These are phyloP conservation scores for Vachellia collinsii DNA, from an alignment of 306 rosid species.

Conservation along the genomic window DNA sequence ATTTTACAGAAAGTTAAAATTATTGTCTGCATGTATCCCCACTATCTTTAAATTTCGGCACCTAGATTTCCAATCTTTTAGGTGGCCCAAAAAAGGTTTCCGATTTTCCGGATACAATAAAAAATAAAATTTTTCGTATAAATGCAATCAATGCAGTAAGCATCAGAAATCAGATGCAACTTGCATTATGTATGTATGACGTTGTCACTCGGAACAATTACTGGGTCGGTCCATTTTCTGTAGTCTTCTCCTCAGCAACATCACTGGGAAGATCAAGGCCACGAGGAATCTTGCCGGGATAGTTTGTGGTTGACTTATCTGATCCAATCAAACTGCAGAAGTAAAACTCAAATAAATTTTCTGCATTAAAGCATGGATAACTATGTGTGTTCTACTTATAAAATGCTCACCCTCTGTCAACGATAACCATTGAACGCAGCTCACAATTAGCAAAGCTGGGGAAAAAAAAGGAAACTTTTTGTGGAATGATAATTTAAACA, in stretches of 20 bases:
- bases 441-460: slow-evolving; percentile 90
- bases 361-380: slow-evolving; percentile 21
- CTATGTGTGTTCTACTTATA: slow-evolving; percentile 2
- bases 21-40: neutral
- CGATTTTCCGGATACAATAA: neutral
- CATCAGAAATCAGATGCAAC: neutral
- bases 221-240: slow-evolving; percentile 38
- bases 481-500: slow-evolving; percentile 4
- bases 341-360: slow-evolving; percentile 2
- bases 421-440: slow-evolving; percentile 79
- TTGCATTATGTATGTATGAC: slow-evolving; percentile 6
- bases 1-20: slow-evolving; percentile 3
- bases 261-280: slow-evolving; percentile 87
- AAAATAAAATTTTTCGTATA: neutral
- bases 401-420: slow-evolving; percentile 74
- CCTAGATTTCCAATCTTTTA: neutral
- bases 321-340: slow-evolving; percentile 68
- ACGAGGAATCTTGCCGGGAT: slow-evolving; percentile 68
- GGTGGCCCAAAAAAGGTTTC: neutral
- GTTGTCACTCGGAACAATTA: slow-evolving; percentile 14
- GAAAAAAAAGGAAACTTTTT: neutral
- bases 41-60: neutral
- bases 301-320: slow-evolving; percentile 64
- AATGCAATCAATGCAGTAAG: neutral
- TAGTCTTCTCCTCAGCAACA: slow-evolving; percentile 55